Evolutionary conservation across 169 alveolate genomes (phyloP).

Genomic region (Eimeria acervulina): DNA sequence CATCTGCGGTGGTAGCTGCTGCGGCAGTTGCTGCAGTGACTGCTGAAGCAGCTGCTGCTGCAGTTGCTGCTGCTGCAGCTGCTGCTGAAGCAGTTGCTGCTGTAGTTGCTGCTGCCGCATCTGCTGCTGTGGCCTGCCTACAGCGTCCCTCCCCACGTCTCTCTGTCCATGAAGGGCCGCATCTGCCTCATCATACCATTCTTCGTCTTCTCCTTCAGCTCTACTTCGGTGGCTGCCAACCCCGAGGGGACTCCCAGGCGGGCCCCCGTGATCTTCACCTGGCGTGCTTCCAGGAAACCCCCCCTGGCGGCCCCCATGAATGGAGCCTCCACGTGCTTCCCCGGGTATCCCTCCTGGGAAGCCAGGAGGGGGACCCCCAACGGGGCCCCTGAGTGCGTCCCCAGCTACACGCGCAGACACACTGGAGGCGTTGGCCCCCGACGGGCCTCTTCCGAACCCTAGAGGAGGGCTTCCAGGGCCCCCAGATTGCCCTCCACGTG

Average conservation of each 20-base stretch:
- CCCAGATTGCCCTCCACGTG: not conserved
- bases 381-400: not conserved
- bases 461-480: not conserved
- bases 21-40: not conserved
- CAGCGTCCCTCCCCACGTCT: not conserved
- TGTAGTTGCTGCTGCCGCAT: not conserved
- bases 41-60: not conserved
- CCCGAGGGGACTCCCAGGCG: not conserved
- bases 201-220: not conserved
- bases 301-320: slow-evolving; percentile 10
- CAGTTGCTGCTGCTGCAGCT: not conserved
- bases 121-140: slow-evolving; percentile 9
- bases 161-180: not conserved
- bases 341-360: slow-evolving; percentile 11
- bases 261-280: not conserved
- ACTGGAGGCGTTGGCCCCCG: not conserved
- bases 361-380: not conserved
- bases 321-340: not conserved
- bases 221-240: not conserved
- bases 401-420: not conserved
- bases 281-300: not conserved
- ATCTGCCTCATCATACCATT: not conserved
- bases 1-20: not conserved
- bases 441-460: not conserved
- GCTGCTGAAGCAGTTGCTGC: not conserved